Percentiles rank a stretch among this genome's conserved stretches.
phyloP scores from a whole-genome alignment of 768 basidiomycete genomes.

The Tulasnella sp. region DNA sequence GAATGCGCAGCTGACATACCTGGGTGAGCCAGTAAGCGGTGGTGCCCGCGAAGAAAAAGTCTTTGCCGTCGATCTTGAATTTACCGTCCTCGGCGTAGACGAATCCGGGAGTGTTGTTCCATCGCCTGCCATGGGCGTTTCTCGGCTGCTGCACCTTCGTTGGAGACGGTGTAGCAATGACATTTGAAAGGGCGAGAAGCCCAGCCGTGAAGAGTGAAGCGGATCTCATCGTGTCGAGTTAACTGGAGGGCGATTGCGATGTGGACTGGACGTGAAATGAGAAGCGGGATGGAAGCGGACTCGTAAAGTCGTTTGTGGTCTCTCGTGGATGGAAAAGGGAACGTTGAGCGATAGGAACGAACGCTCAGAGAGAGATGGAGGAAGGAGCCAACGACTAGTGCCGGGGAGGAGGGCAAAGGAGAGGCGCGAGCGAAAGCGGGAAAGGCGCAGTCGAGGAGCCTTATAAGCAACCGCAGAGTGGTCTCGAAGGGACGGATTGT shows the following conservation, averaged over 20 bases:
- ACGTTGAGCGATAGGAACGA: background rate
- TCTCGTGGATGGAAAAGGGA: background rate
- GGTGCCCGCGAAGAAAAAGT: conserved; percentile 22
- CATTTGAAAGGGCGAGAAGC: conserved; percentile 5
- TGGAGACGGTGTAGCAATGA: background rate
- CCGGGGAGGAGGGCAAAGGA: background rate
- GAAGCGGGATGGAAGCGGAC: background rate
- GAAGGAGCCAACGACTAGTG: background rate
- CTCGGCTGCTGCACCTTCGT: background rate
- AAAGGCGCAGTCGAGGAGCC: background rate
- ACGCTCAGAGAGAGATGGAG: background rate
- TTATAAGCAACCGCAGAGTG: background rate
- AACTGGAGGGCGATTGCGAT: background rate
- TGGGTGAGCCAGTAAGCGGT: conserved; percentile 27
- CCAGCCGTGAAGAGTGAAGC: conserved; percentile 14
- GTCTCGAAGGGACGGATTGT: background rate
- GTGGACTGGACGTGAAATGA: background rate
- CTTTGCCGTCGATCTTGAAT: conserved; percentile 19
- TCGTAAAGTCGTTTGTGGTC: background rate
- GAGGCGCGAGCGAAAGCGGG: background rate
- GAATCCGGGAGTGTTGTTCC: conserved; percentile 3
- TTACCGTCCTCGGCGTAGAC: conserved; percentile 10
- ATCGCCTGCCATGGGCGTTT: background rate
- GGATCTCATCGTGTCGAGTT: background rate
- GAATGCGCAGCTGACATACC: conserved; percentile 6